Evolutionary conservation across 2,329 filamentous ascomycete species (phyloP).

Genomic region (Arachnomyces sp.): DNA sequence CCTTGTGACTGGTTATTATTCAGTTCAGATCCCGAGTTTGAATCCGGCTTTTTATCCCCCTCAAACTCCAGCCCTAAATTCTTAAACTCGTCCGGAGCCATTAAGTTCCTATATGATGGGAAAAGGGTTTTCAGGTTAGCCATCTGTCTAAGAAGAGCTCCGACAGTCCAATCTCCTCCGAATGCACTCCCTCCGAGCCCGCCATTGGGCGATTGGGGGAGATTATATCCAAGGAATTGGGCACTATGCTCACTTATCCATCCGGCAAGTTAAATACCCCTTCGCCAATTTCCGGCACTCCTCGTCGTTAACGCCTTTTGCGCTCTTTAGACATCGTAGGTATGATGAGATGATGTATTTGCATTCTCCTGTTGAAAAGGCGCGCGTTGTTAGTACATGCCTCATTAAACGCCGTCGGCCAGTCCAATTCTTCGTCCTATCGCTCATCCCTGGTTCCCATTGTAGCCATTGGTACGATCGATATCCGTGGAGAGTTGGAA

Average conservation of each 20-base stretch:
- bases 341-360: constrained; percentile 81
- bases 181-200: too few species aligned
- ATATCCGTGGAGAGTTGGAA: not conserved
- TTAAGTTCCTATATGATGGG: constrained; percentile 62
- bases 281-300: constrained; percentile 82
- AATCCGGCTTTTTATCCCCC: constrained; percentile 17
- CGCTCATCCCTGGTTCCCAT: too few species aligned
- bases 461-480: too few species aligned
- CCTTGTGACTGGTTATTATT: too few species aligned
- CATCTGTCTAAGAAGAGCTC: too few species aligned
- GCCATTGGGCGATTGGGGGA: too few species aligned
- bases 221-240: not conserved
- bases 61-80: constrained; percentile 73
- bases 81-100: constrained; percentile 91
- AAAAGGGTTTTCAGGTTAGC: not conserved
- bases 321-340: constrained; percentile 75
- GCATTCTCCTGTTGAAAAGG: constrained; percentile 63
- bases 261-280: constrained; percentile 79
- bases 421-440: too few species aligned
- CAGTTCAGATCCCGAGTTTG: too few species aligned
- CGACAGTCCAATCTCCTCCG: too few species aligned
- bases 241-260: constrained; percentile 76
- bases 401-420: too few species aligned
- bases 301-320: constrained; percentile 74
- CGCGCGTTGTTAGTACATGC: not conserved